phyloP scores from a whole-genome alignment of 306 rosid genomes.

The Casuarina glauca region DNA sequence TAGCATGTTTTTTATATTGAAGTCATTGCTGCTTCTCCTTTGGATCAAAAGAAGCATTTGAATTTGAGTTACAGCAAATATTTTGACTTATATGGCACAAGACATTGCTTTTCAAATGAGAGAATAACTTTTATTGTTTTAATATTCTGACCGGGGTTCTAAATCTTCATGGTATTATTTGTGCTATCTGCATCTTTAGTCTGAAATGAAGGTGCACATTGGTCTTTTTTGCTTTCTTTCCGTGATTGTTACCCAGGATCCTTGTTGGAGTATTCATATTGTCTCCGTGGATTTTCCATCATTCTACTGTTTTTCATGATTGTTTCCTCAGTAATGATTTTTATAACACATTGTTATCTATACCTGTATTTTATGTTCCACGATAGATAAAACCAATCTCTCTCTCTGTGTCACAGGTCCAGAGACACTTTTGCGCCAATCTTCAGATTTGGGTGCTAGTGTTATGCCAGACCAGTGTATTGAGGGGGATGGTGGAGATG shows the following conservation, averaged over 20 bases:
- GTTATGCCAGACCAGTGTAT: conserved; percentile 48
- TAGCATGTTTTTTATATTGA: neutral
- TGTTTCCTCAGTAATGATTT: neutral
- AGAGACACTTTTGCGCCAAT: conserved; percentile 67
- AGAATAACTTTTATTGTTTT: neutral
- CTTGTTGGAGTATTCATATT: neutral
- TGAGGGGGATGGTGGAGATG: conserved; percentile 70
- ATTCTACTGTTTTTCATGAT: neutral
- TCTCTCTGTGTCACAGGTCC: conserved; percentile 60
- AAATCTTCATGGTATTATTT: neutral
- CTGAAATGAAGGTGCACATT: neutral
- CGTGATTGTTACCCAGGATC: neutral
- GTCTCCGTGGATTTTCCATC: neutral
- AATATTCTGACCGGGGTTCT: neutral
- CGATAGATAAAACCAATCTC: conserved; percentile 3
- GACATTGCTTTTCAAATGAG: neutral
- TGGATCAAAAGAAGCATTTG: neutral
- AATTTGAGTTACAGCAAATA: neutral
- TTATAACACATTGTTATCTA: neutral
- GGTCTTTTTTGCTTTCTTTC: neutral
- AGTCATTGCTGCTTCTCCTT: neutral
- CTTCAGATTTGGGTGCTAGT: conserved; percentile 43
- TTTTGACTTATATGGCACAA: neutral
- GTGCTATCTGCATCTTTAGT: neutral
- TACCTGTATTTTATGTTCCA: neutral